These are phyloP conservation scores for Cystoisospora suis DNA, from an alignment of 169 alveolate species.

Conservation along the genomic window DNA sequence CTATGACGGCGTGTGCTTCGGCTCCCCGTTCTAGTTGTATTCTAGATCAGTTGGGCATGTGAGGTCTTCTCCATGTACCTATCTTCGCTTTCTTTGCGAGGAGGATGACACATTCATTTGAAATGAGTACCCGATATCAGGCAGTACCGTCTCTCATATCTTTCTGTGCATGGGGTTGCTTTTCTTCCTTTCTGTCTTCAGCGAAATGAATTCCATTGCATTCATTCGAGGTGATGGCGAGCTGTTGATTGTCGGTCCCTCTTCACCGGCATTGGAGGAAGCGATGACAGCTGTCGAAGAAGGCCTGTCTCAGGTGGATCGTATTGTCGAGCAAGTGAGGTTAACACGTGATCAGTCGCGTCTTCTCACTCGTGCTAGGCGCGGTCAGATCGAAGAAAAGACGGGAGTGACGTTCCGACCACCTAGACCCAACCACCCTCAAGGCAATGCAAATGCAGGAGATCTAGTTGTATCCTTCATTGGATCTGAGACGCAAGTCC, in stretches of 20 bases:
- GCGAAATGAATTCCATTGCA: not conserved
- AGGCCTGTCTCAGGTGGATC: not conserved
- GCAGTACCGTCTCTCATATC: no score
- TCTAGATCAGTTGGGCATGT: no score
- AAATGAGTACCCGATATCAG: no score
- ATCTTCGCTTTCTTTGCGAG: no score
- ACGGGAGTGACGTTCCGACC: slow-evolving; percentile 3
- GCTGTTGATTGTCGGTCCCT: not conserved
- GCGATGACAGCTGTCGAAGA: slow-evolving; percentile 5
- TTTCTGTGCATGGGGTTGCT: no score
- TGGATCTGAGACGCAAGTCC: not conserved
- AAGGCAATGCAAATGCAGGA: not conserved
- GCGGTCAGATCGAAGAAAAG: not conserved
- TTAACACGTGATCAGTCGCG: not conserved
- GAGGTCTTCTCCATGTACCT: no score
- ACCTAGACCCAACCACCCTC: not conserved
- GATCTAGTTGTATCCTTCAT: not conserved
- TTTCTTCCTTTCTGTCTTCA: not conserved
- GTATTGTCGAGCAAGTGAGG: not conserved
- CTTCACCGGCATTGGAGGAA: not conserved
- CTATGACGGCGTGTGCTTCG: no score
- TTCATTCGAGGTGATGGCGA: slow-evolving; percentile 6
- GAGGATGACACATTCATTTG: no score
- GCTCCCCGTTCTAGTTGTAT: no score
- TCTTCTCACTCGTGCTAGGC: slow-evolving; percentile 2